Base-by-base conservation (phyloP, 768 basidiomycete genomes). In the Serendipita indica region DNA sequence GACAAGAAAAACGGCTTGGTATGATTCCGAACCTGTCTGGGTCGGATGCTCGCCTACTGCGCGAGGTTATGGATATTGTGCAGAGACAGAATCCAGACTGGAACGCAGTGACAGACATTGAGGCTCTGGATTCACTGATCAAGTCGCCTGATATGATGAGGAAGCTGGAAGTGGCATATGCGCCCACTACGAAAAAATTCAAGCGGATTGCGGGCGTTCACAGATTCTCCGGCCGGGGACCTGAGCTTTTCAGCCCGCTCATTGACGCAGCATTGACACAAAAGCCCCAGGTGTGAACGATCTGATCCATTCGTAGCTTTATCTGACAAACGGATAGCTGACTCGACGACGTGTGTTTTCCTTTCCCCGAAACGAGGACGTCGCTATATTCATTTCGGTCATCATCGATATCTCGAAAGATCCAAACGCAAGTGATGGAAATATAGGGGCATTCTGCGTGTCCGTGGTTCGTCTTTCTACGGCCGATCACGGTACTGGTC, bases 11-110 rank as follows among this genome's bases (percentile, higher is more conserved):
- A 3, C 66, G 66, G 49, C 62, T 79, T 12, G 77, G 77, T 39
- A 69, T 65, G 18, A 76, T 77, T 60, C 74, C 76, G 0, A 77
- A 78, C 63, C 70, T 79, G 16, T 74, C 75, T n/a, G 66, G 75
- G 34, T 70, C 70, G 4, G 72, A 79, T n/a, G 75, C 72, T 34
- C 67, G 65, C 45, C 61, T 66, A n/a, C 63, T 79, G 58, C 70
- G 69, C 61, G 71, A 69, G 33, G 61, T 77, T 18, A 65, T 79
- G 39, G 68, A 65, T 58, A 67, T 63, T 46, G 64, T 65, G 33
- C 1, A 43, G 16, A 25, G 41, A 43, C 7, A 43, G 16, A 37
- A 37, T n/a, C 56, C 33, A 39, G 60, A 32, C 25, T 37, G 3
- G 6, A 20, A 41, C 25, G 43, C 28, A 60, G 60, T 69, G 30